A percentile compares a stretch with the other conserved stretches of the same genome.
Evolutionary conservation across 345 rosid species (phyloP).

Genomic region (Citrus unshiu): DNA sequence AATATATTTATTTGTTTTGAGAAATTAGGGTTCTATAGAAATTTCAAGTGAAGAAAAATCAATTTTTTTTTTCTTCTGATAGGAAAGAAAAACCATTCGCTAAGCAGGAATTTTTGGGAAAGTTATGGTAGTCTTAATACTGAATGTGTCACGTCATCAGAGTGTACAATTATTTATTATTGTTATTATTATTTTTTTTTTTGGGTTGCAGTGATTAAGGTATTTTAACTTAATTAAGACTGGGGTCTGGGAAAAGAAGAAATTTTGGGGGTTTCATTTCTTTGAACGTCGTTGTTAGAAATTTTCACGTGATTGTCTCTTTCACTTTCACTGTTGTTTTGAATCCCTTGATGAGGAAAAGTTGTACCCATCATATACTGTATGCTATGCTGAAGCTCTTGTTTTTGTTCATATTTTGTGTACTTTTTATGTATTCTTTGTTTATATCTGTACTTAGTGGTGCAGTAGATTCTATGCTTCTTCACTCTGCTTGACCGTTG

Average conservation of each 20-base stretch:
- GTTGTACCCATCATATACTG: not conserved
- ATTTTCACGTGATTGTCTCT: not conserved
- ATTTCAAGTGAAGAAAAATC: not conserved
- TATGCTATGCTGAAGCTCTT: not conserved
- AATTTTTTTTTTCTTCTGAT: too few species aligned
- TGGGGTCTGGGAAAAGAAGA: not conserved
- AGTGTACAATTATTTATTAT: not conserved
- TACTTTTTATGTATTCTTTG: too few species aligned
- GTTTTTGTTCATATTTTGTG: not conserved
- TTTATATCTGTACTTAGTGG: not conserved
- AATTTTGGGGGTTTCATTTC: not conserved
- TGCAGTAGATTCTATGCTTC: too few species aligned
- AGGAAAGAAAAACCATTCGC: too few species aligned
- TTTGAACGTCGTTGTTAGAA: not conserved
- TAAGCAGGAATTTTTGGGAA: not conserved
- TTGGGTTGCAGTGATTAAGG: too few species aligned
- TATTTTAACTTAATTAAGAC: not conserved
- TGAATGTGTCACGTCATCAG: not conserved
- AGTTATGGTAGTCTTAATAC: not conserved
- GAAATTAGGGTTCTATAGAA: not conserved
- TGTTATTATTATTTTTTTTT: not conserved
- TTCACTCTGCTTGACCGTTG: too few species aligned
- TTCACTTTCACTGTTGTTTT: not conserved
- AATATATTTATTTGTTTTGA: not conserved
- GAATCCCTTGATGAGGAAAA: not conserved